Evolutionary conservation across 495 filamentous ascomycete species (phyloP).

Genomic region (Penicillium steckii): DNA sequence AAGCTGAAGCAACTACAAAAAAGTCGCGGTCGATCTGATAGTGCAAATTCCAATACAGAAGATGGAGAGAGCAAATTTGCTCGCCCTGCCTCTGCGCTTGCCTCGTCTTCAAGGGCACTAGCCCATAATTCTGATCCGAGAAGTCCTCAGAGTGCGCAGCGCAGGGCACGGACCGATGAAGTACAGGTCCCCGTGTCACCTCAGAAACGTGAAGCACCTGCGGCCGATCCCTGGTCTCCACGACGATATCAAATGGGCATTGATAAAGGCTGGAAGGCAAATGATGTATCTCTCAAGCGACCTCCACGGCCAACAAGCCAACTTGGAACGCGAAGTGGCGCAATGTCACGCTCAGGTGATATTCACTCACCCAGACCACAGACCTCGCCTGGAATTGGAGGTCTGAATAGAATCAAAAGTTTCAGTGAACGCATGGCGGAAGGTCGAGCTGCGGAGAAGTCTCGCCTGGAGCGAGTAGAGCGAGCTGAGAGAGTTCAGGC

Average conservation of each 20-base stretch:
- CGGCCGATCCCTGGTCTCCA: constrained; percentile 66
- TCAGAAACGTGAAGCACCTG: constrained; percentile 47
- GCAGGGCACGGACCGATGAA: constrained; percentile 24
- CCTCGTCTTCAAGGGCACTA: constrained; percentile 21
- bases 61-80: constrained; percentile 20
- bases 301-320: constrained; percentile 51
- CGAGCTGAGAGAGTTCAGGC: constrained; percentile 55
- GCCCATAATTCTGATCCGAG: constrained; percentile 15
- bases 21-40: constrained; percentile 38
- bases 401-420: constrained; percentile 54
- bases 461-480: constrained; percentile 50
- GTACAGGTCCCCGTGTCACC: constrained; percentile 86
- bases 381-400: constrained; percentile 26
- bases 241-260: constrained; percentile 81
- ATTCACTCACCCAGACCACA: constrained; percentile 23
- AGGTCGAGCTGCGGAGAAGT: constrained; percentile 49
- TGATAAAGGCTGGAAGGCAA: constrained; percentile 79
- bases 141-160: constrained; percentile 22
- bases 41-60: constrained; percentile 20
- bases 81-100: constrained; percentile 26
- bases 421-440: constrained; percentile 88
- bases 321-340: constrained; percentile 29
- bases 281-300: constrained; percentile 81
- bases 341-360: constrained; percentile 22
- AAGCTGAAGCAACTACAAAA: constrained; percentile 86